Evolutionary conservation across 371 early-diverging fungal genomes (phyloP), one percentile per base, ranked within the genome.

Genomic region (Apophysomyces variabilis): DNA sequence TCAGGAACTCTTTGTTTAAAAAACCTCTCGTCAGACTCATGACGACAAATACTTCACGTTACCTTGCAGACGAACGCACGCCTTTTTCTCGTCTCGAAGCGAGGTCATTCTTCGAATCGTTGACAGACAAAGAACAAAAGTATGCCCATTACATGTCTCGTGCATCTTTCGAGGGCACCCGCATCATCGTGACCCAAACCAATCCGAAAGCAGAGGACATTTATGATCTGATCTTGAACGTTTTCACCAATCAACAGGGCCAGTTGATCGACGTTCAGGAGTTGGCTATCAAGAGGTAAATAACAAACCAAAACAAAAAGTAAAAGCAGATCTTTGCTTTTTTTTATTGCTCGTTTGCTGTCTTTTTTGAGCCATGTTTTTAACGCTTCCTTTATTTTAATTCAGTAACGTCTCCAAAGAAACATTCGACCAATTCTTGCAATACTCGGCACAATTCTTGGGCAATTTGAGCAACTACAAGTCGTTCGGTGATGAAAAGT

Each of bases 101-200:
- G 54, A 82, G 77, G 45, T 71, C 79, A 47, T 84, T 81, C 69
- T 88, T 88, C 69, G 83, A 85, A 1, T 58, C 82, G 4, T 76
- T 89, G 8, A 58, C 80, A 7, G 64, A 71, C 14, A 70, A 67
- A 11, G 84, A 89, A 67, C 80, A 87, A 67, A 67, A 74, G 18
- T 89, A 89, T 75, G 87, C 87, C n/a, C 86, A 88, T 62, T 78
- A 75, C 68, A 80, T 89, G 74, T 74, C 76, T n/a, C 78, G 77
- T 16, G 89, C 88, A 4, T 70, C 84, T 4, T 89, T 85, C 67
- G 85, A 72, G 16, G 89, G 88, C 26, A 70, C 82, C n/a, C 78
- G 83, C 38, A 77, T 86, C 50, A 71, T 84, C 44, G 44, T 85
- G 5, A 66, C 65, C 5, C 80, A 82, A 35, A 78, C 83, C 1